Evolutionary conservation across 805 yeast species (phyloP), one percentile per base, ranked within the genome.

Genomic region (Ogataea ramenticola): DNA sequence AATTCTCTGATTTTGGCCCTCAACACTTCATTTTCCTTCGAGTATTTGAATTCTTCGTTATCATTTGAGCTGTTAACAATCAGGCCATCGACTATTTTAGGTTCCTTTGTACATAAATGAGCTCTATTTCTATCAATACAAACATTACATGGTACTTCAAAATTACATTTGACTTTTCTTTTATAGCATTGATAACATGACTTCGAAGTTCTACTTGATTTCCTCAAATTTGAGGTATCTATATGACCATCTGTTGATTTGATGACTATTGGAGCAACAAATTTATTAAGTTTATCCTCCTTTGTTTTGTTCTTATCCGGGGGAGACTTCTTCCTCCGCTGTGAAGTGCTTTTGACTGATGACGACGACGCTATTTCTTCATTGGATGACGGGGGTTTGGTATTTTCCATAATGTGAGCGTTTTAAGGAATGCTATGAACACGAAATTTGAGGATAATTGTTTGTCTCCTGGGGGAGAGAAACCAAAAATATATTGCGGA

Each of bases 161-260:
- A 71, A 51, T 74, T 69, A 52, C 80, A 74, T 48, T 71, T 73
- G 42, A 71, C 71, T 53, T 74, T 74, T 29, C 75, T 58, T 46
- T 60, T 63, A 36, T 74, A 61, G 52, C 80, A 74, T 42, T 64
- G 62, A 43, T 62, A 65, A 51, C 80, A 74, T 3, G 76, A 74
- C 43, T 63, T 55, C 6, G 71, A 62, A 8, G 62, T 60, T 32
- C 75, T 57, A 21, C 55, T 60, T 8, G 67, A 54, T 27, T 52
- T 55, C 24, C 61, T 51, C 1, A 59, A 32, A 27, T 50, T 56
- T 15, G 54, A 32, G 0, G 44, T 34, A 30, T 52, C 60, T 1
- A 47, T 3, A 15, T 31, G 30, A 5, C 42, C 40, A 30, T 32
- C 24, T 6, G 43, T 8, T 24, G 43, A 15, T 15, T 16, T 30